Percentiles rank a stretch among this genome's conserved stretches.
Evolutionary conservation across 2,329 filamentous ascomycete genomes (phyloP).

Genomic region (Lachnum nothofagi): DNA sequence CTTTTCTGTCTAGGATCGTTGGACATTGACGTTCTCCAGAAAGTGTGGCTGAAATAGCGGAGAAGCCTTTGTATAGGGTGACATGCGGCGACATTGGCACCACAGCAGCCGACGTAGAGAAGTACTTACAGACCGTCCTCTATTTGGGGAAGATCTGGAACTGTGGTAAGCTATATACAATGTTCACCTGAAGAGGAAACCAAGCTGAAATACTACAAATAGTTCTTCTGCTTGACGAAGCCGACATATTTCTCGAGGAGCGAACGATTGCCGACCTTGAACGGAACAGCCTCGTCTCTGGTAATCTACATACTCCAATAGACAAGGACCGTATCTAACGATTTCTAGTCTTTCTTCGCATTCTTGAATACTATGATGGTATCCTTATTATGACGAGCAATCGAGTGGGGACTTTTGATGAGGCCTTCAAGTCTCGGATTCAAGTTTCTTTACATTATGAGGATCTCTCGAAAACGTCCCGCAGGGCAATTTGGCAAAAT

Average conservation of each 20-base stretch:
- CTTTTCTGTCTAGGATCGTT: no score
- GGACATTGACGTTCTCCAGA: neutral
- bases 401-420: conserved; percentile 36
- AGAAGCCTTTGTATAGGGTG: conserved; percentile 46
- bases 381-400: conserved; percentile 40
- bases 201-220: neutral
- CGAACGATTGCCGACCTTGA: conserved; percentile 11
- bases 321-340: neutral
- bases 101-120: conserved; percentile 59
- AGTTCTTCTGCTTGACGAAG: conserved; percentile 11
- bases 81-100: conserved; percentile 66
- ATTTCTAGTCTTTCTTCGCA: conserved; percentile 32
- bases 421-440: conserved; percentile 35
- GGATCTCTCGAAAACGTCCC: neutral
- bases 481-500: conserved; percentile 12
- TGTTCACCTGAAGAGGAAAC: no score
- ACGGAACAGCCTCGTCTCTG: conserved; percentile 20
- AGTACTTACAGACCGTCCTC: conserved; percentile 23
- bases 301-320: neutral
- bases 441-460: conserved; percentile 32
- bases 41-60: conserved; percentile 48
- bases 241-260: conserved; percentile 34
- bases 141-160: conserved; percentile 16
- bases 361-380: conserved; percentile 38
- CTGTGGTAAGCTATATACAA: conserved; percentile 8